phyloP scores from a whole-genome alignment of 2,329 filamentous ascomycete species.

The Aspergillus novofumigatus region DNA sequence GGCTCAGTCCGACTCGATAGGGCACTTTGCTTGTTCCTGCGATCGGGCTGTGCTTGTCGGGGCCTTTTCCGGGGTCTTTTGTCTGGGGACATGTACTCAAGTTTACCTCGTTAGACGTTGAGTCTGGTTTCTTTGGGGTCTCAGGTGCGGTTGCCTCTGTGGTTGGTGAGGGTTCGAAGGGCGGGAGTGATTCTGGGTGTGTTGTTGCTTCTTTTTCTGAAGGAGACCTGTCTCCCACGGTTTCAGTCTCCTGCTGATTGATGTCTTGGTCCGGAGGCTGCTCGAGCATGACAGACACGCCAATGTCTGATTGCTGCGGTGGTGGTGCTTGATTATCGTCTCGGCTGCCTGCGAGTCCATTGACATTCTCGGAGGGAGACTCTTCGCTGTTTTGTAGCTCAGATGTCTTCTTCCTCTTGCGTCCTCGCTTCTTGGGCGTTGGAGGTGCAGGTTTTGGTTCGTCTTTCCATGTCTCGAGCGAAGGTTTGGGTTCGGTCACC shows the following conservation, averaged over 20 bases:
- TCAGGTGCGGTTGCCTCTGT: conserved; percentile 3
- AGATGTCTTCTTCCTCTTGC: conserved; percentile 36
- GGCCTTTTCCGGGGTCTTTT: conserved; percentile 20
- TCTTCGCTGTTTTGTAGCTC: conserved; percentile 19
- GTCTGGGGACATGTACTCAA: neutral
- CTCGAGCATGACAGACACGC: neutral
- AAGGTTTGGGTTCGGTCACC: neutral
- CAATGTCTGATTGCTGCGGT: neutral
- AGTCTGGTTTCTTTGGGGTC: conserved; percentile 12
- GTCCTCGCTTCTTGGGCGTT: conserved; percentile 40
- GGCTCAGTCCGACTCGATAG: conserved; percentile 48
- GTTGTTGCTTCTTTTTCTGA: neutral
- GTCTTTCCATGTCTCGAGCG: neutral
- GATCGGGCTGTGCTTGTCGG: conserved; percentile 40
- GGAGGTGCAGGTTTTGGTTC: conserved; percentile 2
- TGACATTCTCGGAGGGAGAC: conserved; percentile 1
- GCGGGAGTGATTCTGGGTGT: neutral
- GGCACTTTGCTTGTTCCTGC: conserved; percentile 36
- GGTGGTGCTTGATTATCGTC: neutral
- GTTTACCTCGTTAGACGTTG: conserved; percentile 2
- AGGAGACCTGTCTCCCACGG: neutral
- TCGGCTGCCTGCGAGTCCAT: conserved; percentile 1
- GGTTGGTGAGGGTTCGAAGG: neutral
- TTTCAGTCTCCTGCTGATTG: neutral
- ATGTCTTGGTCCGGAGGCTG: neutral